Evolutionary conservation across 2,329 filamentous ascomycete species (phyloP).

Genomic region (Alternaria conjuncta): DNA sequence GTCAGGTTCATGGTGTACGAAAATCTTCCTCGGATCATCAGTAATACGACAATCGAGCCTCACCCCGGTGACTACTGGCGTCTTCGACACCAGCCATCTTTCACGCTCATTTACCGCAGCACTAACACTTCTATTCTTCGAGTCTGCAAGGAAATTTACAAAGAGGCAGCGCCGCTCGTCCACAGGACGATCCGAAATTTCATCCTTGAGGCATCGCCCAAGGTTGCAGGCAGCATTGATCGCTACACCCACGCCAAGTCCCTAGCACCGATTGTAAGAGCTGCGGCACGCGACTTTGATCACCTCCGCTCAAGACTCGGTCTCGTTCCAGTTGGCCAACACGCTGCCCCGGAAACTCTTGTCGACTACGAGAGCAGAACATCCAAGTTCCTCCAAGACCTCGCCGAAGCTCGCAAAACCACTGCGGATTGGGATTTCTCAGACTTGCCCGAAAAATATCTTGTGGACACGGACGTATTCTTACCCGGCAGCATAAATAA

Average conservation of each 20-base stretch:
- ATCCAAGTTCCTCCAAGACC: background rate
- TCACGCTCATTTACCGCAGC: background rate
- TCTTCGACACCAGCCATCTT: background rate
- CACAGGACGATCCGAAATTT: background rate
- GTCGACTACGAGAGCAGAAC: background rate
- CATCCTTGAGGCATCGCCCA: background rate
- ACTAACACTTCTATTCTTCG: background rate
- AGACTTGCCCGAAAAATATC: background rate
- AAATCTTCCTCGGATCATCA: background rate
- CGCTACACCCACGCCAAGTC: background rate
- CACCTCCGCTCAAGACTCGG: background rate
- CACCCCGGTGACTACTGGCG: background rate
- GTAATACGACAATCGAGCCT: background rate
- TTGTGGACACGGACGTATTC: background rate
- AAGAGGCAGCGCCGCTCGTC: background rate
- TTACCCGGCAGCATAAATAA: background rate
- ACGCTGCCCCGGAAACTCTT: background rate
- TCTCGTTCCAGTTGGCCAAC: background rate
- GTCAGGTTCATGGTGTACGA: background rate
- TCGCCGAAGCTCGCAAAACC: background rate
- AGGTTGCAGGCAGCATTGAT: background rate
- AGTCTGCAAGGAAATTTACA: background rate
- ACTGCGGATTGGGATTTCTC: background rate
- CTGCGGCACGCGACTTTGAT: background rate
- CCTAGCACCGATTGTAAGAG: background rate